Percentiles rank a stretch among this genome's conserved stretches.
Evolutionary conservation across 345 rosid species (phyloP).

Genomic region (Boechera divaricarpa): DNA sequence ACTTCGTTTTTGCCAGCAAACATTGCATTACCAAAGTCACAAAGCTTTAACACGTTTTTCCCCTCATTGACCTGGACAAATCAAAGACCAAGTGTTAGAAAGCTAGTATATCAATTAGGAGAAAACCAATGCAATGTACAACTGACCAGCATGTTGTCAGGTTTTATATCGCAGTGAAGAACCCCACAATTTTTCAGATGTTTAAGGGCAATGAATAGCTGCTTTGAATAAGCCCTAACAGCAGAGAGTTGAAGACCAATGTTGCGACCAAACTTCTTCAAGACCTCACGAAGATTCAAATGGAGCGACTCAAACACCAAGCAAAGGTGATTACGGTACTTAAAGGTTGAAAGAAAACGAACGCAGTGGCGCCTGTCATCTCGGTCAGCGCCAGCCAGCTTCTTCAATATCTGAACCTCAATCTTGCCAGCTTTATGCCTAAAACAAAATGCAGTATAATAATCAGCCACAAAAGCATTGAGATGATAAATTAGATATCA

Average conservation of each 20-base stretch:
- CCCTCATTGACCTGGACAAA: slow-evolving; percentile 88
- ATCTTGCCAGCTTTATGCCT: slow-evolving; percentile 96
- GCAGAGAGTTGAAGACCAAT: slow-evolving; percentile 98
- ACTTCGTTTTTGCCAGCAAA: slow-evolving; percentile 97
- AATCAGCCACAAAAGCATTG: slow-evolving; percentile 20
- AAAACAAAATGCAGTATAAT: slow-evolving; percentile 31
- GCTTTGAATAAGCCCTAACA: slow-evolving; percentile 90
- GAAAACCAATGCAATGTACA: slow-evolving; percentile 18
- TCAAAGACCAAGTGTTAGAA: slow-evolving; percentile 10
- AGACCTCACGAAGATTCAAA: slow-evolving; percentile 98
- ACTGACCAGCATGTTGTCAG: slow-evolving; percentile 98
- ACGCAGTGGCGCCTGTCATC: slow-evolving; percentile 95
- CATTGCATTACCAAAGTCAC: slow-evolving; percentile 99
- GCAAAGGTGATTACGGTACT: slow-evolving; percentile 97
- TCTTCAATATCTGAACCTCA: slow-evolving; percentile 92
- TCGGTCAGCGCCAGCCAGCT: slow-evolving; percentile 90
- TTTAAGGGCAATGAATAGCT: slow-evolving; percentile 93
- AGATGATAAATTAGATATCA: slow-evolving; percentile 1
- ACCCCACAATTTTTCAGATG: slow-evolving; percentile 95
- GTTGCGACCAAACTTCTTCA: slow-evolving; percentile 99
- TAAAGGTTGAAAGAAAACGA: slow-evolving; percentile 89
- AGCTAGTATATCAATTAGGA: slow-evolving; percentile 14
- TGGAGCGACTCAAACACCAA: slow-evolving; percentile 99
- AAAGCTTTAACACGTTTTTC: slow-evolving; percentile 95
- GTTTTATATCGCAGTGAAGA: slow-evolving; percentile 99